Conservation (phyloP, 129 eudicot species). For the Flaveria sonorensis region DNA sequence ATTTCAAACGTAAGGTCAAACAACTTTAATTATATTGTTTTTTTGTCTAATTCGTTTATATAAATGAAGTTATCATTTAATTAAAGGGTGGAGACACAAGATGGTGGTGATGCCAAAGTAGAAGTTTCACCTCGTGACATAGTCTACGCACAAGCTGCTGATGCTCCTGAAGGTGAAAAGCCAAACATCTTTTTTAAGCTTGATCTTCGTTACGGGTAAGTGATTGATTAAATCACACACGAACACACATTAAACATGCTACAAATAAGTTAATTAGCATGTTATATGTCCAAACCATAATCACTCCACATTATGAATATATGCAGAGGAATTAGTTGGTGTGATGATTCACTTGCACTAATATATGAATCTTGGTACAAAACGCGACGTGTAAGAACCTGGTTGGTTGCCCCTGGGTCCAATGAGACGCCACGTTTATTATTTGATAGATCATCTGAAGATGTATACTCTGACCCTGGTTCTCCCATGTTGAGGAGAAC, state of each 20-base stretch:
- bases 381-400: constrained; percentile 73
- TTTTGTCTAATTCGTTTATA: not conserved
- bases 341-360: constrained; percentile 94
- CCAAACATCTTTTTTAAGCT: constrained; percentile 74
- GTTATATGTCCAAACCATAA: constrained; percentile 10
- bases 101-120: constrained; percentile 95
- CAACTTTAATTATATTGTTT: not conserved
- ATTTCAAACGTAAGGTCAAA: not conserved
- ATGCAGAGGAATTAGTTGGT: constrained; percentile 92
- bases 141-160: constrained; percentile 80
- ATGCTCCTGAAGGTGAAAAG: constrained; percentile 65
- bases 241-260: not conserved
- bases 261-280: not conserved
- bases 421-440: constrained; percentile 61
- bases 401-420: constrained; percentile 83
- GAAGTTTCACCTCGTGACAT: constrained; percentile 98
- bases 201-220: constrained; percentile 97
- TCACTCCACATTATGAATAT: constrained; percentile 14
- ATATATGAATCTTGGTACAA: constrained; percentile 95
- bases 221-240: not conserved
- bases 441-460: constrained; percentile 94
- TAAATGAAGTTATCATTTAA: constrained; percentile 20
- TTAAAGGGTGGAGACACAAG: constrained; percentile 94
- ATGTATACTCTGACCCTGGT: constrained; percentile 99
- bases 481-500: constrained; percentile 95